Conservation (phyloP, 805 yeast genomes). For the Kazachstania bromeliacearum region DNA sequence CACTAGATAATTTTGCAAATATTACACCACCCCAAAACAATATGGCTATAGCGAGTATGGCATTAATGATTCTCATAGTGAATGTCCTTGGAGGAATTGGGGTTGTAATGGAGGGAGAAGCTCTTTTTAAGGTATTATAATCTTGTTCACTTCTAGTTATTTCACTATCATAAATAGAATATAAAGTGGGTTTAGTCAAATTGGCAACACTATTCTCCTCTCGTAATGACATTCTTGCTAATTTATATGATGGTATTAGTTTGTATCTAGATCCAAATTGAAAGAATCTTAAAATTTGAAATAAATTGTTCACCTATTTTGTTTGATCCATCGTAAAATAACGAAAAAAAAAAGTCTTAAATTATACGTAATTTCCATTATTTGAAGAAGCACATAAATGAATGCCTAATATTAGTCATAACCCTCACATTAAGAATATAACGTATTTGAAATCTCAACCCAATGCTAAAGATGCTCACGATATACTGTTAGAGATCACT, state of each 20-base stretch:
- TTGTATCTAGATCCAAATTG: too few species aligned
- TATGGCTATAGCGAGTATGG: constrained; percentile 13
- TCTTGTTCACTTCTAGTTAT: constrained; percentile 12
- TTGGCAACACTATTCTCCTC: constrained; percentile 32
- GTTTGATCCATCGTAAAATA: too few species aligned
- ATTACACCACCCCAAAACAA: constrained; percentile 40
- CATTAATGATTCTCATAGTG: constrained; percentile 7
- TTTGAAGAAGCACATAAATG: neutral
- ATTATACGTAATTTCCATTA: neutral
- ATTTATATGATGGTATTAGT: too few species aligned
- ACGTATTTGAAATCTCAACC: constrained; percentile 7
- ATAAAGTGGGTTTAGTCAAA: constrained; percentile 43
- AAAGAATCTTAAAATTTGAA: too few species aligned
- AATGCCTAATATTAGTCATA: neutral
- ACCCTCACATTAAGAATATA: constrained; percentile 7
- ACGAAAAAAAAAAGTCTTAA: too few species aligned
- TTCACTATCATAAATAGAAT: constrained; percentile 40
- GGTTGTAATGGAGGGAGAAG: neutral
- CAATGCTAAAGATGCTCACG: constrained; percentile 4
- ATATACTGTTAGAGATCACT: constrained; percentile 42
- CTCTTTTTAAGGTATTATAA: neutral
- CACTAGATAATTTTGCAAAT: constrained; percentile 43
- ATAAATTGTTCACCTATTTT: too few species aligned
- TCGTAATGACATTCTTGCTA: neutral
- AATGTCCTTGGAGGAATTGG: constrained; percentile 9